Base-by-base conservation (phyloP, 2,329 filamentous ascomycete genomes). In the Aspergillus caelatus region DNA sequence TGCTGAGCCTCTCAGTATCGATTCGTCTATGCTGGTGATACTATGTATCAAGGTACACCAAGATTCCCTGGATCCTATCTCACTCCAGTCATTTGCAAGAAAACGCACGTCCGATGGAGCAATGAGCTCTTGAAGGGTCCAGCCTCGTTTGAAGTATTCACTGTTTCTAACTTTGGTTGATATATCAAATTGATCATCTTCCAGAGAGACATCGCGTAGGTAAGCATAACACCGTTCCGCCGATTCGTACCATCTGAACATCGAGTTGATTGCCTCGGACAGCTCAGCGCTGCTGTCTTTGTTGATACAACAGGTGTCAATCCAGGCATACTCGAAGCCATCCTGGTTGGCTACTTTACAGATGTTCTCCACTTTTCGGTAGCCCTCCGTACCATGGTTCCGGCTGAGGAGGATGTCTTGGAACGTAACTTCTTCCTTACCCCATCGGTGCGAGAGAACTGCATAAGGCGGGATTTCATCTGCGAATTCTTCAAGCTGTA, bases 91-190 rank as follows among this genome's bases (percentile, higher is more conserved):
- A 36, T 50, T 7, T 12, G 53, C 58, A 50, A 65, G 67, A 53
- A 74, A 72, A n/a, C 52, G 46, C n/a, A 74, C 63, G 46, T 62
- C 34, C 14, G 43, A 52, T 5, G 72, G 72, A 10, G 71, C 72
- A 11, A 74, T 64, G 30, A 74, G 65, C 61, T 74, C 71, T 55
- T 74, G 72, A 16, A 74, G 62, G 4, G 72, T 74, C 71, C 70
- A 73, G 19, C 72, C 71, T 32, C 70, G 55, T 3, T 58, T 68
- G 48, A 74, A 74, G 69, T 72, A 74, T 57, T 50, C 28, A 45
- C 69, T 63, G 3, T 6, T 21, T 21, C 21, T n/a, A 19, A 58
- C 30, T n/a, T 39, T 23, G 28, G 36, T 30, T 10, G 45, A 23
- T 4, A 46, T 7, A 61, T 43, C 59, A 48, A 64, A 39, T 11